A percentile compares a stretch with the other conserved stretches of the same genome.
Evolutionary conservation across 768 basidiomycete species (phyloP).

Genomic region (Lactifluus subvellereus): DNA sequence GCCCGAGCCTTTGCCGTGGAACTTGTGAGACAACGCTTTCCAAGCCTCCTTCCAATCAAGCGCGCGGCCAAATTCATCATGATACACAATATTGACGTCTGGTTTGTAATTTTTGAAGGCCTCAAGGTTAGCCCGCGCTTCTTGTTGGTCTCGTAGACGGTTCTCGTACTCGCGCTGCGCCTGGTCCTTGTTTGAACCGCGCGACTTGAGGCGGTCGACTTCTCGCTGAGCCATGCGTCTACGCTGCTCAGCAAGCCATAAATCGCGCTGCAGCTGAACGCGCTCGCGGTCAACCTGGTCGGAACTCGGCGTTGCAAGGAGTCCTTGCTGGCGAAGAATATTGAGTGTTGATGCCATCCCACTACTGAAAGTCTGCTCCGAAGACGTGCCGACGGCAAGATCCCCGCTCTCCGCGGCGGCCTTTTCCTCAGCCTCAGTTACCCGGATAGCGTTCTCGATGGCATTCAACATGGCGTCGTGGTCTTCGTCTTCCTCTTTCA

Average conservation of each 20-base stretch:
- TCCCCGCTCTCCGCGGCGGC: slow-evolving; percentile 33
- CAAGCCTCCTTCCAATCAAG: slow-evolving; percentile 95
- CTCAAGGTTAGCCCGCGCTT: slow-evolving; percentile 75
- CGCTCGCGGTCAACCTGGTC: slow-evolving; percentile 74
- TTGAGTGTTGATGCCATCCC: slow-evolving; percentile 88
- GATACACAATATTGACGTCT: slow-evolving; percentile 92
- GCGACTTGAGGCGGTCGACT: slow-evolving; percentile 64
- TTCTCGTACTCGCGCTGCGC: slow-evolving; percentile 94
- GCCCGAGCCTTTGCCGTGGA: slow-evolving; percentile 97
- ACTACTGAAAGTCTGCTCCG: slow-evolving; percentile 72
- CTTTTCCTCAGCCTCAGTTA: slow-evolving; percentile 52
- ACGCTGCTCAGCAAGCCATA: slow-evolving; percentile 87
- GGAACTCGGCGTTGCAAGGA: slow-evolving; percentile 56
- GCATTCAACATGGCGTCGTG: slow-evolving; percentile 74
- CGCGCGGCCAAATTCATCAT: slow-evolving; percentile 89
- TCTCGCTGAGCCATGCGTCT: slow-evolving; percentile 72
- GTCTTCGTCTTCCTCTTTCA: slow-evolving; percentile 75
- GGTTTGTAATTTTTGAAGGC: slow-evolving; percentile 93
- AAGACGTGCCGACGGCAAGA: slow-evolving; percentile 53
- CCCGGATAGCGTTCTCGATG: slow-evolving; percentile 63
- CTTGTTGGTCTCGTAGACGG: slow-evolving; percentile 83
- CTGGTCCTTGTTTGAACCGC: slow-evolving; percentile 86
- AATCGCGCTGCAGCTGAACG: slow-evolving; percentile 75
- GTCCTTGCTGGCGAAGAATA: slow-evolving; percentile 88
- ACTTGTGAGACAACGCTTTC: slow-evolving; percentile 96